A percentile compares a stretch with the other conserved stretches of the same genome.
Evolutionary conservation across 169 alveolate species (phyloP).

Genomic region (Plasmodium adleri): DNA sequence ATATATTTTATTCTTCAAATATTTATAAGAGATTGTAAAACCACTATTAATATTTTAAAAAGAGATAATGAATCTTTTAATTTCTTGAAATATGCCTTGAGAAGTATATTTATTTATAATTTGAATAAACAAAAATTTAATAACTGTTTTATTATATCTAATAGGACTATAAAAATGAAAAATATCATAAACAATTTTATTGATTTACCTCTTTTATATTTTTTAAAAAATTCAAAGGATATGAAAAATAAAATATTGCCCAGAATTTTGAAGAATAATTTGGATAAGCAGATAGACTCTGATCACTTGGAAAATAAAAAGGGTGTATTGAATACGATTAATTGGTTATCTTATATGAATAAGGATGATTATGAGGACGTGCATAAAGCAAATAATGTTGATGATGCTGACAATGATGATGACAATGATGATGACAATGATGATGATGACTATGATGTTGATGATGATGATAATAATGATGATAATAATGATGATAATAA

Average conservation of each 20-base stretch:
- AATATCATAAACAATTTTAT: constrained; percentile 39
- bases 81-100: constrained; percentile 51
- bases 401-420: background rate
- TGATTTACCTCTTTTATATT: constrained; percentile 44
- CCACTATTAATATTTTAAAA: constrained; percentile 63
- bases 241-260: background rate
- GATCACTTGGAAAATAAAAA: background rate
- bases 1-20: constrained; percentile 57
- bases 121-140: constrained; percentile 52
- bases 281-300: background rate
- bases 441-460: background rate
- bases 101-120: constrained; percentile 36
- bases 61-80: constrained; percentile 69
- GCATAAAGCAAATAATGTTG: background rate
- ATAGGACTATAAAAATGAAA: constrained; percentile 62
- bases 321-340: background rate
- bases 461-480: background rate
- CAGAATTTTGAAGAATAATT: background rate
- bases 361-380: background rate
- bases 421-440: background rate
- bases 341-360: background rate
- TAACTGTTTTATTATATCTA: constrained; percentile 63
- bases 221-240: constrained; percentile 1
- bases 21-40: constrained; percentile 41
- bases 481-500: background rate